These are phyloP conservation scores for Rosa rugosa DNA, from an alignment of 306 rosid species.

Conservation along the genomic window DNA sequence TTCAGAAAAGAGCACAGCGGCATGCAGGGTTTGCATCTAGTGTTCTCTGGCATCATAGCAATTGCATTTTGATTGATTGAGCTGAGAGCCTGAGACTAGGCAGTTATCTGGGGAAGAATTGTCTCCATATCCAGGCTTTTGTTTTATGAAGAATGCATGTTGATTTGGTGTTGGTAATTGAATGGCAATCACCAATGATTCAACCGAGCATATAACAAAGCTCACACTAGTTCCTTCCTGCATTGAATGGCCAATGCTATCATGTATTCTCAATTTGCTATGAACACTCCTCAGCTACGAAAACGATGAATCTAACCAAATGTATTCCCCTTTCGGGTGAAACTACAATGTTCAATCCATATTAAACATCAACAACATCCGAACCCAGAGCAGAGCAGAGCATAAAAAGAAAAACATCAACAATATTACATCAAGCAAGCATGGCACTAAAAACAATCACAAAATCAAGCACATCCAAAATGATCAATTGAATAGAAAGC, in stretches of 20 bases:
- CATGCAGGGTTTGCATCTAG: neutral
- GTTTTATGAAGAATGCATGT: neutral
- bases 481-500: neutral
- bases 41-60: neutral
- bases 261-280: neutral
- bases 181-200: too few relatives aligned
- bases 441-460: neutral
- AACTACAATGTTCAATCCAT: neutral
- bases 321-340: neutral
- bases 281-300: neutral
- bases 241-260: too few relatives aligned
- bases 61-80: neutral
- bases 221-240: too few relatives aligned
- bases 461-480: neutral
- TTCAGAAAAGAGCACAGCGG: neutral
- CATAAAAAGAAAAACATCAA: neutral
- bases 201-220: neutral
- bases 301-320: neutral
- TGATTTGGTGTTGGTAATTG: too few relatives aligned
- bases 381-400: neutral
- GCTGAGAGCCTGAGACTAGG: neutral
- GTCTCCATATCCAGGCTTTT: neutral
- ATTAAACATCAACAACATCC: neutral
- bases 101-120: neutral
- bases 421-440: neutral